Evolutionary conservation across 2,329 filamentous ascomycete genomes (phyloP).

Genomic region (Apiospora hydei): DNA sequence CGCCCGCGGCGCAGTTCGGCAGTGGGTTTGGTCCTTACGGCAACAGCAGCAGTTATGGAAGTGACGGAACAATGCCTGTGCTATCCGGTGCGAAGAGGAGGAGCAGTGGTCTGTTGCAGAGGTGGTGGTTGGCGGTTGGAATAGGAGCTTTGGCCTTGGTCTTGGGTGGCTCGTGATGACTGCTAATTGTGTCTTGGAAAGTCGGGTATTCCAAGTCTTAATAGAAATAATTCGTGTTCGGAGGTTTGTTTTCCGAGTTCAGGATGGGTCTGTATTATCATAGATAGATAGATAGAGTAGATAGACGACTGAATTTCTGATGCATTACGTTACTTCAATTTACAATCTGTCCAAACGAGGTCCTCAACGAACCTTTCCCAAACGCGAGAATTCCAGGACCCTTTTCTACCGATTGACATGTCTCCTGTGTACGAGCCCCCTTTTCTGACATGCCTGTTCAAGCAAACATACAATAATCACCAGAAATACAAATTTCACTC

Average conservation of each 20-base stretch:
- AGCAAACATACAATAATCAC: background rate
- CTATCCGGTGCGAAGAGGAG: conserved; percentile 11
- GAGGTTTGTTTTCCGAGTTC: background rate
- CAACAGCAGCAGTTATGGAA: background rate
- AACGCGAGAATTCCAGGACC: too few species aligned
- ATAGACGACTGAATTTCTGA: background rate
- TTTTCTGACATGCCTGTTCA: background rate
- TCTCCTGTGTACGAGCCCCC: background rate
- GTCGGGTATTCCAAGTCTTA: background rate
- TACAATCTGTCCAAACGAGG: too few species aligned
- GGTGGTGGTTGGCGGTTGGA: background rate
- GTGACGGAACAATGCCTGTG: background rate
- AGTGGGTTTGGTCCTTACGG: background rate
- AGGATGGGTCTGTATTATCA: background rate
- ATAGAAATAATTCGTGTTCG: too few species aligned
- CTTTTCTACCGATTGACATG: too few species aligned
- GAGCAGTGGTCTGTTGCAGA: background rate
- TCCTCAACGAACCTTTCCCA: too few species aligned
- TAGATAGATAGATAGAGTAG: conserved; percentile 21
- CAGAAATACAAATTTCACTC: background rate
- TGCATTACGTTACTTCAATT: background rate
- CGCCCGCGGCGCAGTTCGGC: background rate
- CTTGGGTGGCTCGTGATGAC: background rate
- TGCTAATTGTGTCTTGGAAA: background rate
- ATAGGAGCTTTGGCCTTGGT: background rate